Evolutionary conservation across 345 rosid genomes (phyloP).

Genomic region (Gynandropsis gynandra): DNA sequence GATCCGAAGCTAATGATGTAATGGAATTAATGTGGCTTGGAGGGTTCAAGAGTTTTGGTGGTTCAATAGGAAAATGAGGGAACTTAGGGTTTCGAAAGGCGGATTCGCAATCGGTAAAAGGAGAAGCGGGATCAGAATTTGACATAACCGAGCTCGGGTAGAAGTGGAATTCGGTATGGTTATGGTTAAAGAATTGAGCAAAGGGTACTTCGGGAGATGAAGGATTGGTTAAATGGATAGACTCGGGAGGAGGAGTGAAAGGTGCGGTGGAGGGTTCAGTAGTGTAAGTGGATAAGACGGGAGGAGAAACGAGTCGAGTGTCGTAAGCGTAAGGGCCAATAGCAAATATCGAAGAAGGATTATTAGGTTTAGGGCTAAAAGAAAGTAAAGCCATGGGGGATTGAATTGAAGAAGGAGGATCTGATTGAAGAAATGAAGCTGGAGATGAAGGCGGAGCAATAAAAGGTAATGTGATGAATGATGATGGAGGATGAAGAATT

Average conservation of each 20-base stretch:
- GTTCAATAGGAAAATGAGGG: constrained; percentile 52
- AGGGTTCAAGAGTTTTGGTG: constrained; percentile 63
- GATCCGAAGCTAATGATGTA: constrained; percentile 45
- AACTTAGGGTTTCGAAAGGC: constrained; percentile 32
- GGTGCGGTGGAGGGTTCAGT: constrained; percentile 99
- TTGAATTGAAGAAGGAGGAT: constrained; percentile 75
- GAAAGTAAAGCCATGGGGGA: constrained; percentile 74
- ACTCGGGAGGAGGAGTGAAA: constrained; percentile 75
- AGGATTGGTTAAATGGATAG: constrained; percentile 71
- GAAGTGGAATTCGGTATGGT: constrained; percentile 68
- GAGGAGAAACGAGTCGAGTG: constrained; percentile 89
- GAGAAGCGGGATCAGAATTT: constrained; percentile 86
- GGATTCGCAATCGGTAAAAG: constrained; percentile 68
- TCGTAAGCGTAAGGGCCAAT: constrained; percentile 93
- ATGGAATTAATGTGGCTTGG: no score
- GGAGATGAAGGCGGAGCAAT: constrained; percentile 97
- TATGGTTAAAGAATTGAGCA: constrained; percentile 62
- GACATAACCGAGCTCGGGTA: constrained; percentile 89
- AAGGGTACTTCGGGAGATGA: constrained; percentile 98
- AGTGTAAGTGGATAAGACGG: constrained; percentile 79
- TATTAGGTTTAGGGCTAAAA: constrained; percentile 50
- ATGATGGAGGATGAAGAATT: constrained; percentile 26
- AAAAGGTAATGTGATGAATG: constrained; percentile 54
- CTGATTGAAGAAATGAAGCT: constrained; percentile 88
- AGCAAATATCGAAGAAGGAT: constrained; percentile 79